Conservation (phyloP, 2,329 filamentous ascomycete species). For the Cladosporium sp. region DNA sequence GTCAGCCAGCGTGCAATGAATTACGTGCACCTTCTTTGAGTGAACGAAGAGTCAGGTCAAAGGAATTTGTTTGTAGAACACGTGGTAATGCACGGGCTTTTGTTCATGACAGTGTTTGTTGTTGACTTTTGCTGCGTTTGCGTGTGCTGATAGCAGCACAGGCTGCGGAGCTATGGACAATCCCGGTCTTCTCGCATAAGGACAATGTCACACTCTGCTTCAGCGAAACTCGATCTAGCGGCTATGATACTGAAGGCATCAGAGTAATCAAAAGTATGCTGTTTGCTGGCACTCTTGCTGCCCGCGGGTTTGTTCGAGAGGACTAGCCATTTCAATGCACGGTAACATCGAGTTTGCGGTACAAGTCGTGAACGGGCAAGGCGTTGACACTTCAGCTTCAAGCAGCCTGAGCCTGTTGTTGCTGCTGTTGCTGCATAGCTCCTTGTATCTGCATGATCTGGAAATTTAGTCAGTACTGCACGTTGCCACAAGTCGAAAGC, state of each 20-base stretch:
- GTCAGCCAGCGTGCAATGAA: not conserved
- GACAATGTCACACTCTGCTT: not conserved
- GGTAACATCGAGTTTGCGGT: not conserved
- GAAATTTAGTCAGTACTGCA: slow-evolving; percentile 13
- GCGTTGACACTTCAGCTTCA: not conserved
- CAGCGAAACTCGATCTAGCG: not conserved
- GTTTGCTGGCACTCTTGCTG: not conserved
- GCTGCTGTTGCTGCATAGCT: slow-evolving; percentile 37
- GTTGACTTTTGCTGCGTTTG: not conserved
- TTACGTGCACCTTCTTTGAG: not conserved
- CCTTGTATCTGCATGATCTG: slow-evolving; percentile 49
- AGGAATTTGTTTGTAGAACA: not conserved
- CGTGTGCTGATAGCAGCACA: not conserved
- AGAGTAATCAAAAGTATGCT: not conserved
- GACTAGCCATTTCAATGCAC: not conserved
- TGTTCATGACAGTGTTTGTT: not conserved
- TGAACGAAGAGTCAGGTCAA: not conserved
- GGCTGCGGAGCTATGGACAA: not conserved
- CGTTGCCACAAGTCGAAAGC: not conserved
- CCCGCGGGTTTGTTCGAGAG: not conserved
- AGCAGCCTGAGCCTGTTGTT: not conserved
- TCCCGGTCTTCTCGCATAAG: not conserved
- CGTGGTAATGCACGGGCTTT: not conserved
- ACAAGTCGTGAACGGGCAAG: not conserved
- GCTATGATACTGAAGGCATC: not conserved